A percentile compares a stretch with the other conserved stretches of the same genome.
Conservation (phyloP, 140 eudicot species). For the Erigeron philadelphicus region DNA sequence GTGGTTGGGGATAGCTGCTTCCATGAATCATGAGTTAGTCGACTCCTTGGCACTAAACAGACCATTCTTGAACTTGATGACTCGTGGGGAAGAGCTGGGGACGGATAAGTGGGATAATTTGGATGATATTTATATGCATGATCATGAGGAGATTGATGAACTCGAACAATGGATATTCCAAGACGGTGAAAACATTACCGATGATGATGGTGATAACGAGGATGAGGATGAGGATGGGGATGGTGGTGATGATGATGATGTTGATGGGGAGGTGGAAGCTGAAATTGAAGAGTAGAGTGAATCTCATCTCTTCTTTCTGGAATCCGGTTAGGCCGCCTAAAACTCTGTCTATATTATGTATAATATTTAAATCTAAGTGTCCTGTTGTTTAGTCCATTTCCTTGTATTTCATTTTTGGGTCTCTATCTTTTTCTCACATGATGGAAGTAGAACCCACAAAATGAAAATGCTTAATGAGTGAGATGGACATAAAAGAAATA, state of each 20-base stretch:
- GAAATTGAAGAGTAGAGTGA: constrained; percentile 12
- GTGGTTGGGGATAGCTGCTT: constrained; percentile 89
- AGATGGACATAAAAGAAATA: constrained; percentile 12
- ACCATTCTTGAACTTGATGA: constrained; percentile 61
- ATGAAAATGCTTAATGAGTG: constrained; percentile 10
- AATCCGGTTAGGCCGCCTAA: constrained; percentile 6
- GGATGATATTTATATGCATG: constrained; percentile 63
- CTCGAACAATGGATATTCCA: constrained; percentile 76
- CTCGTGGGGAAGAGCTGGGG: constrained; percentile 83
- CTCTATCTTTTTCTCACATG: not conserved
- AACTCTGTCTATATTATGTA: constrained; percentile 5
- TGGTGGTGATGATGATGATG: not conserved
- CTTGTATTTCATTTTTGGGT: constrained; percentile 14
- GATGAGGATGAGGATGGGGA: constrained; percentile 3
- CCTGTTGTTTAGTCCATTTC: constrained; percentile 17
- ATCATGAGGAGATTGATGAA: constrained; percentile 75
- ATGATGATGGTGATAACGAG: constrained; percentile 46
- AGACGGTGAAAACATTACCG: constrained; percentile 37
- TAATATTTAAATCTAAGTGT: constrained; percentile 7
- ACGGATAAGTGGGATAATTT: constrained; percentile 75
- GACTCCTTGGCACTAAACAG: constrained; percentile 66
- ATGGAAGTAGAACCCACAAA: constrained; percentile 13
- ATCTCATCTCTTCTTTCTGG: constrained; percentile 4
- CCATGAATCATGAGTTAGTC: constrained; percentile 53
- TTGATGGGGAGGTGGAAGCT: constrained; percentile 17